Evolutionary conservation across 345 rosid species (phyloP).

Genomic region (Ricinus communis): DNA sequence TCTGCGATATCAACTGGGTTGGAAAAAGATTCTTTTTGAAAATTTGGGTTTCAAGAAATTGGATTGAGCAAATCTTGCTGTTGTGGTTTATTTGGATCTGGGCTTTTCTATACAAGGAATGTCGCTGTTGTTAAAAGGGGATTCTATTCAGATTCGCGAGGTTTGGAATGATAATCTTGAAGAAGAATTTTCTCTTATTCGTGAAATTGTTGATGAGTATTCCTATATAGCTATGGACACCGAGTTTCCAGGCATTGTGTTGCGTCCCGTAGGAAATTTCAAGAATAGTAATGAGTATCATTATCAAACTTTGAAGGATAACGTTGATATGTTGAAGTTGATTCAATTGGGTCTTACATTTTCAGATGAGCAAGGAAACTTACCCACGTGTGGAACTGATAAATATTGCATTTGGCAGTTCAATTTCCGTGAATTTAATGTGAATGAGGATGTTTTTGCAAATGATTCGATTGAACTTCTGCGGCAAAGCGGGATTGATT

Average conservation of each 20-base stretch:
- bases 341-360: constrained; percentile 77
- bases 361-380: constrained; percentile 61
- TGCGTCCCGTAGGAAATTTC: constrained; percentile 51
- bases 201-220: constrained; percentile 51
- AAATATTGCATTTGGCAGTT: constrained; percentile 73
- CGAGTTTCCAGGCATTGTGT: constrained; percentile 72
- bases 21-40: background rate
- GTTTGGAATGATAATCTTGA: constrained; percentile 66
- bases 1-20: constrained; percentile 9
- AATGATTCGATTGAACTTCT: constrained; percentile 64
- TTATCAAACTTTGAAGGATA: constrained; percentile 57
- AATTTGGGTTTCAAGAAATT: constrained; percentile 7
- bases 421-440: constrained; percentile 67
- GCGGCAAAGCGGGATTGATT: constrained; percentile 63
- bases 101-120: constrained; percentile 26
- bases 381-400: constrained; percentile 62
- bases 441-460: constrained; percentile 52
- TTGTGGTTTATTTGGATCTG: background rate
- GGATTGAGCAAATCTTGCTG: background rate
- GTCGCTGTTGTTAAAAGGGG: constrained; percentile 55
- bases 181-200: constrained; percentile 51
- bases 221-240: constrained; percentile 80
- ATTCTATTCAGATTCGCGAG: constrained; percentile 61
- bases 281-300: constrained; percentile 50
- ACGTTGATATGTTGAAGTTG: constrained; percentile 70